phyloP scores from a whole-genome alignment of 257 asterid species.

The Jacaranda copaia region DNA sequence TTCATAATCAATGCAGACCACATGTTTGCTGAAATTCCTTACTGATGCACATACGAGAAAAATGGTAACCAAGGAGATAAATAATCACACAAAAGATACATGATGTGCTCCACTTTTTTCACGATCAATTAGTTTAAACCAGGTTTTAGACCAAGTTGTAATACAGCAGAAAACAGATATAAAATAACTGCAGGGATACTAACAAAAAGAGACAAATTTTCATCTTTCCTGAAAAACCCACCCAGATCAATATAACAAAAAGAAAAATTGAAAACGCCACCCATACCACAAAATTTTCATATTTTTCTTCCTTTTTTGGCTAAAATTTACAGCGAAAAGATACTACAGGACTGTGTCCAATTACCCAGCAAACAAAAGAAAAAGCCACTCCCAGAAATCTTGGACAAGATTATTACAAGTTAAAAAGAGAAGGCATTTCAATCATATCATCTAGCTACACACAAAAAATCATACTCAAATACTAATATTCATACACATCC shows the following conservation, averaged over 20 bases:
- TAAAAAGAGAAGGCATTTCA: not conserved
- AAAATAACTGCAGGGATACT: not conserved
- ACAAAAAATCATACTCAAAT: not conserved
- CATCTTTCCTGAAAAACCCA: constrained; percentile 26
- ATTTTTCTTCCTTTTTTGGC: not conserved
- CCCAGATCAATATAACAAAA: constrained; percentile 4
- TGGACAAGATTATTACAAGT: not conserved
- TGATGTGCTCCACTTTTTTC: not conserved
- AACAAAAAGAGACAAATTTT: constrained; percentile 5
- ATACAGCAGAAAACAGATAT: not conserved
- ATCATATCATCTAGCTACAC: not conserved
- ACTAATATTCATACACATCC: not conserved
- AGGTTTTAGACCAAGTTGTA: not conserved
- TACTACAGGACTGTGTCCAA: not conserved
- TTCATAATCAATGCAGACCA: constrained; percentile 35
- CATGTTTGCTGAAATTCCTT: constrained; percentile 36
- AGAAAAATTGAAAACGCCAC: not conserved
- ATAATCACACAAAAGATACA: constrained; percentile 1
- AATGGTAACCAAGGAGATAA: not conserved
- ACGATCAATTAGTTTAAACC: not conserved
- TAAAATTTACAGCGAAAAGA: not conserved
- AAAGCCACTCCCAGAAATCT: constrained; percentile 12
- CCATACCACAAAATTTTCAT: not conserved
- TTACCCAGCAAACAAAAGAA: not conserved
- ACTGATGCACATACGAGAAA: not conserved